phyloP scores from a whole-genome alignment of 805 yeast species.

The Candida khao-thaluensis region DNA sequence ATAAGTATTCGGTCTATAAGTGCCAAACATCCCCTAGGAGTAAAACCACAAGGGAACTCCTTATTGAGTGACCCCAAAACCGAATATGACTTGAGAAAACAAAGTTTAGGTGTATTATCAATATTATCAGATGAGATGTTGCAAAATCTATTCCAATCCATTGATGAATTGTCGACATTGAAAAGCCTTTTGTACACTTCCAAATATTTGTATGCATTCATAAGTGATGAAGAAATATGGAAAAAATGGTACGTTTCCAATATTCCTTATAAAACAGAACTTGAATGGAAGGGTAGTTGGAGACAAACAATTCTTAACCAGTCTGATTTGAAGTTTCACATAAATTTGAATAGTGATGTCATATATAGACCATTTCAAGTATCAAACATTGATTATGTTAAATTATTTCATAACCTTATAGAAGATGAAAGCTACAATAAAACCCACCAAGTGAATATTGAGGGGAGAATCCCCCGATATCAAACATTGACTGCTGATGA shows the following conservation, averaged over 20 bases:
- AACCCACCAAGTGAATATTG: constrained; percentile 18
- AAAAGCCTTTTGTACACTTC: constrained; percentile 57
- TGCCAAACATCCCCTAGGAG: constrained; percentile 66
- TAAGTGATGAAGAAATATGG: constrained; percentile 82
- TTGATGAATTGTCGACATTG: constrained; percentile 50
- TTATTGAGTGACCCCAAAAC: constrained; percentile 26
- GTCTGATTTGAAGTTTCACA: constrained; percentile 50
- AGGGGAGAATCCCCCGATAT: constrained; percentile 53
- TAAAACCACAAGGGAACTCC: constrained; percentile 74
- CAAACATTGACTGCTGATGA: constrained; percentile 46
- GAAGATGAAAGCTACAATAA: constrained; percentile 41
- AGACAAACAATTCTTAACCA: constrained; percentile 53
- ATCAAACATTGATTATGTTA: constrained; percentile 61
- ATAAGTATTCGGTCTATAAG: constrained; percentile 27
- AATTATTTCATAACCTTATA: constrained; percentile 48
- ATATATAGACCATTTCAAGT: constrained; percentile 83
- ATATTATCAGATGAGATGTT: constrained; percentile 63
- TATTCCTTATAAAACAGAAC: constrained; percentile 1
- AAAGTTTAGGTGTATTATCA: constrained; percentile 54
- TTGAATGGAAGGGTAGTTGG: constrained; percentile 80
- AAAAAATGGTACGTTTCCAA: constrained; percentile 49
- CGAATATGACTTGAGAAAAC: constrained; percentile 18
- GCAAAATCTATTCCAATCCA: constrained; percentile 37
- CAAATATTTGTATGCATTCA: constrained; percentile 65
- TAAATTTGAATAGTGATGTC: constrained; percentile 64